phyloP scores from a whole-genome alignment of 2,329 filamentous ascomycete genomes.

The Penicillium janthinellum region DNA sequence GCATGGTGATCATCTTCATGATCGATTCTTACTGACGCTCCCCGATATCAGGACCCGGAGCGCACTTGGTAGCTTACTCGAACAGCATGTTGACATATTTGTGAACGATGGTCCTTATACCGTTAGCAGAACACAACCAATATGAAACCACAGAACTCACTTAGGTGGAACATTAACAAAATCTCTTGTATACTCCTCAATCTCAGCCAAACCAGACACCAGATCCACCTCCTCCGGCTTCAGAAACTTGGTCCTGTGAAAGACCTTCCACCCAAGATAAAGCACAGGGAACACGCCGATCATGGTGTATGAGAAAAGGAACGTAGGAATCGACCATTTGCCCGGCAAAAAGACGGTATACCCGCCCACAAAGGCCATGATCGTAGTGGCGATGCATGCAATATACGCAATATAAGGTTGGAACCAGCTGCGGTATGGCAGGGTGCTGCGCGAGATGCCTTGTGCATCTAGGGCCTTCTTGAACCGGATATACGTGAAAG shows the following conservation, averaged over 20 bases:
- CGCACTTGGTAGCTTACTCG: conserved; percentile 8
- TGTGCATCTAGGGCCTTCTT: conserved; percentile 69
- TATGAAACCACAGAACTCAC: conserved; percentile 40
- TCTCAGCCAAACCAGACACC: conserved; percentile 61
- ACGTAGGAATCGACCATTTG: conserved; percentile 68
- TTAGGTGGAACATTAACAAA: conserved; percentile 58
- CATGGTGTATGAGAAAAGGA: conserved; percentile 78
- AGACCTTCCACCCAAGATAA: conserved; percentile 70
- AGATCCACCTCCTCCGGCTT: conserved; percentile 65
- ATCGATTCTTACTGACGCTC: neutral
- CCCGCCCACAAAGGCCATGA: conserved; percentile 75
- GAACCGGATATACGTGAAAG: conserved; percentile 72
- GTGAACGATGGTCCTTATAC: conserved; percentile 28
- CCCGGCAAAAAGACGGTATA: conserved; percentile 74
- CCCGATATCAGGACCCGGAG: neutral
- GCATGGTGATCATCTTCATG: neutral
- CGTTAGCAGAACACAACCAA: conserved; percentile 7
- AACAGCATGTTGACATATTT: conserved; percentile 27
- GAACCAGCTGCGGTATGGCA: conserved; percentile 70
- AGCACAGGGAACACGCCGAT: conserved; percentile 70
- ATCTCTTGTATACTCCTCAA: conserved; percentile 68
- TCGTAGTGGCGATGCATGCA: conserved; percentile 61
- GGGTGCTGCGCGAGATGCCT: conserved; percentile 64
- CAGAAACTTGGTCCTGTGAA: conserved; percentile 63
- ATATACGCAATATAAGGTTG: conserved; percentile 75